Evolutionary conservation across 2,329 filamentous ascomycete species (phyloP), one percentile per base, ranked within the genome.

Genomic region (Aspergillus ruber): DNA sequence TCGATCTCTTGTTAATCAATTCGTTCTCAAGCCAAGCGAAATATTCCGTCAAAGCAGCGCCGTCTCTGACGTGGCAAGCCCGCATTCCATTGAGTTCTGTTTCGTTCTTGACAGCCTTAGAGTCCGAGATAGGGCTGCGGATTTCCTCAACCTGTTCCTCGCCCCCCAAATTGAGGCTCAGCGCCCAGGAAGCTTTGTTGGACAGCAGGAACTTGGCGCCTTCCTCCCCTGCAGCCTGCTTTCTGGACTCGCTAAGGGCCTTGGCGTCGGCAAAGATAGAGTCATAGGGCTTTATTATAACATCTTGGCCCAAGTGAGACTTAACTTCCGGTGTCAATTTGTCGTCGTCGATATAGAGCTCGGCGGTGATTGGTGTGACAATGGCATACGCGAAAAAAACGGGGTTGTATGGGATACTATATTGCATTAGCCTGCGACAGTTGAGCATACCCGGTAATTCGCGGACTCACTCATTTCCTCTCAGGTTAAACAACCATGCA

Each of bases 351-450:
- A 97, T 75, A 62, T 96, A 98, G 4, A 98, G 77, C 1, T 84
- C 90, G 20, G 85, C 88, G 1, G 81, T 75, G 9, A 69, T 83
- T 1, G 84, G 82, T 2, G 93, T 97, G 53, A 98, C 75, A 38
- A 93, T 80, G 40, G 91, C 91, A 62, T 97, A 98, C 13, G 91
- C 93, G 71, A 97, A 97, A 75, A 98, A 97, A 43, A 98, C 93
- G 0, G 93, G 93, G 64, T 98, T 98, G 74, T 93, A 98, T 0
- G 90, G 88, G 55, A 98, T 97, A 65, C 78, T 81, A 44, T 8
- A 9, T 46, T 51, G 23, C 52, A 52, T 48, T 18, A 42, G 25
- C 13, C 6, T 21, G 21, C 10, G 38, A 40, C 44, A 46, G 25
- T 6, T 23, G 36, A 45, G 8, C 32, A 25, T 39, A 20, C 4